Evolutionary conservation across 495 filamentous ascomycete genomes (phyloP).

Genomic region (Neurospora sp.): DNA sequence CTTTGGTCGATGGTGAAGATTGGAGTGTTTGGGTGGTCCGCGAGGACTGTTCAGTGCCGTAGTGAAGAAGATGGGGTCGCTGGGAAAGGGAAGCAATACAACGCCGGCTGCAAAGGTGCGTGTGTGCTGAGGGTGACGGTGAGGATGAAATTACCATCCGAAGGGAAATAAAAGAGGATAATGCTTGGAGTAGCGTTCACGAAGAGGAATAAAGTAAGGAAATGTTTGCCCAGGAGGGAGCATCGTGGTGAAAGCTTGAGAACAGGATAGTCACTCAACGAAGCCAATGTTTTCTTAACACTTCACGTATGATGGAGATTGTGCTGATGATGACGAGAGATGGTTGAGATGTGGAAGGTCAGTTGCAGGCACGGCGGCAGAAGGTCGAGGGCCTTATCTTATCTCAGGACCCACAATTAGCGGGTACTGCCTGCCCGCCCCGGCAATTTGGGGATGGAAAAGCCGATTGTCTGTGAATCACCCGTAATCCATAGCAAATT

Average conservation of each 20-base stretch:
- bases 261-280: background rate
- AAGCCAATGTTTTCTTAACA: background rate
- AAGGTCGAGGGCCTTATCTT: background rate
- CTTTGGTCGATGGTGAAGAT: background rate
- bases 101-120: background rate
- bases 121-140: background rate
- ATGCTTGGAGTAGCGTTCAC: background rate
- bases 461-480: too few species aligned
- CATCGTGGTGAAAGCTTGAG: background rate
- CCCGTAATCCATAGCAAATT: too few species aligned
- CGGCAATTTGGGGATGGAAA: too few species aligned
- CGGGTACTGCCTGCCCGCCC: background rate
- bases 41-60: background rate
- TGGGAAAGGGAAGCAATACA: background rate
- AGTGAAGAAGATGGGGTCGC: background rate
- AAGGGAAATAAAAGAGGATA: background rate
- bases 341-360: background rate
- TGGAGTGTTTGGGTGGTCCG: background rate
- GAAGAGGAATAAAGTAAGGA: background rate
- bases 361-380: background rate
- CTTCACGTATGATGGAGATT: background rate
- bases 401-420: background rate
- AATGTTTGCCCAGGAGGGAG: background rate
- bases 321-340: background rate
- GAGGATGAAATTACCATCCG: background rate